These are phyloP conservation scores for Amphichorda felina DNA, from an alignment of 2,329 filamentous ascomycete species.

Conservation along the genomic window DNA sequence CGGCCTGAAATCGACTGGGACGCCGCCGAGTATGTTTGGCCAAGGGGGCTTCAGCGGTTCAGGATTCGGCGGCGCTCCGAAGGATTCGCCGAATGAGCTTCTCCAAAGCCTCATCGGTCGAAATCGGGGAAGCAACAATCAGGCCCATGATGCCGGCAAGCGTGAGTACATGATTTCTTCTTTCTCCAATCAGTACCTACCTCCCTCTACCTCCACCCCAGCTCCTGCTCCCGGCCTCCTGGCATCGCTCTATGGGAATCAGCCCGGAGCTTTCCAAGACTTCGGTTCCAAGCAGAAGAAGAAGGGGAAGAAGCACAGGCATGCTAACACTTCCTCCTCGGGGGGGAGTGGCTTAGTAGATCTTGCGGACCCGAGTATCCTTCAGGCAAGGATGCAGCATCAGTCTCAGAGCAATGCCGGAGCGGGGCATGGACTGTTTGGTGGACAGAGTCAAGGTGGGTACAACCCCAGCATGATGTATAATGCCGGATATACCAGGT, in stretches of 20 bases:
- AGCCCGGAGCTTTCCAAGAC: conserved; percentile 80
- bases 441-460: conserved; percentile 86
- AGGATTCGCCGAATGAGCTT: conserved; percentile 54
- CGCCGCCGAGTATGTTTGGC: conserved; percentile 88
- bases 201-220: conserved; percentile 69
- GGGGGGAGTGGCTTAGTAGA: conserved; percentile 98
- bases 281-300: conserved; percentile 97
- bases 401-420: conserved; percentile 69
- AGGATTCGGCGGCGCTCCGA: conserved; percentile 55
- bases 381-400: conserved; percentile 95
- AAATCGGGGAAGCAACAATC: conserved; percentile 53
- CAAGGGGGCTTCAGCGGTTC: conserved; percentile 66
- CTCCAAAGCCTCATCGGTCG: conserved; percentile 73
- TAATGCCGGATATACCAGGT: conserved; percentile 27
- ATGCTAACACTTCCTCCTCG: conserved; percentile 99
- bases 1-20: conserved; percentile 88
- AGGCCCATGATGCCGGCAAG: conserved; percentile 80
- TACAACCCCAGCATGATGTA: conserved; percentile 86
- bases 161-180: conserved; percentile 97
- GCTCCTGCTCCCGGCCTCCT: conserved; percentile 84
- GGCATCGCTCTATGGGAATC: conserved; percentile 81
- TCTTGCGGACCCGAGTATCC: conserved; percentile 99
- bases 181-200: conserved; percentile 77
- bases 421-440: conserved; percentile 82
- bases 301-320: conserved; percentile 99